These are phyloP conservation scores for Talaromyces nanjingensis DNA, from an alignment of 495 filamentous ascomycete species.

Conservation along the genomic window DNA sequence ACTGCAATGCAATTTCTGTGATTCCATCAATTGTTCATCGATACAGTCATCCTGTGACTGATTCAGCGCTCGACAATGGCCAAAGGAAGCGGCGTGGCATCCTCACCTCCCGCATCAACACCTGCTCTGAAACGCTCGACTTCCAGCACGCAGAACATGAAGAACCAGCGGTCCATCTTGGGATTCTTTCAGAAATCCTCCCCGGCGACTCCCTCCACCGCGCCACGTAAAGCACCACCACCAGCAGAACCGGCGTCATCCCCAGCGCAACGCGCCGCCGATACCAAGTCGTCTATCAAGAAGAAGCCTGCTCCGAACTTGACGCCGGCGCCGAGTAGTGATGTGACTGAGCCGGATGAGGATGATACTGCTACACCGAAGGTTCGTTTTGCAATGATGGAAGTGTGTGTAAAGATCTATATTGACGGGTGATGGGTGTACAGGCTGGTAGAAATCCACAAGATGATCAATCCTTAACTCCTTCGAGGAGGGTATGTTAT, in stretches of 20 bases:
- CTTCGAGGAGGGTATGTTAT: slow-evolving; percentile 38
- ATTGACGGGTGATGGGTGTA: slow-evolving; percentile 1
- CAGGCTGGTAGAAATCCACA: slow-evolving; percentile 4
- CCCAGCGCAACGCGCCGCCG: slow-evolving; percentile 31
- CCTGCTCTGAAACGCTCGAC: slow-evolving; percentile 39
- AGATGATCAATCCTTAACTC: slow-evolving; percentile 26
- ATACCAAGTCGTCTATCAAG: slow-evolving; percentile 4
- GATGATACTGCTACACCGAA: slow-evolving; percentile 23
- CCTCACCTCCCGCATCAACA: slow-evolving; percentile 31
- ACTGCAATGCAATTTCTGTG: neutral
- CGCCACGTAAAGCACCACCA: slow-evolving; percentile 11
- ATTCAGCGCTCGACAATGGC: neutral
- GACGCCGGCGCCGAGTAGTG: slow-evolving; percentile 79
- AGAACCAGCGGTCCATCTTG: slow-evolving; percentile 72
- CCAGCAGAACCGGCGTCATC: slow-evolving; percentile 31
- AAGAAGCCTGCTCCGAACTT: slow-evolving; percentile 30
- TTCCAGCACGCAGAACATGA: slow-evolving; percentile 46
- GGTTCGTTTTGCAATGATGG: slow-evolving; percentile 12
- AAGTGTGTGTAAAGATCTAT: slow-evolving; percentile 7
- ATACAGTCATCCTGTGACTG: neutral
- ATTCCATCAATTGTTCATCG: neutral
- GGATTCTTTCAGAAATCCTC: slow-evolving; percentile 77
- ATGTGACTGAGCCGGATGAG: slow-evolving; percentile 40
- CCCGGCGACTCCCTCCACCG: slow-evolving; percentile 31
- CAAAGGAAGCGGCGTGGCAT: slow-evolving; percentile 16